A percentile compares a stretch with the other conserved stretches of the same genome.
phyloP scores from a whole-genome alignment of 495 filamentous ascomycete species.

The Chlorociboria aeruginascens region DNA sequence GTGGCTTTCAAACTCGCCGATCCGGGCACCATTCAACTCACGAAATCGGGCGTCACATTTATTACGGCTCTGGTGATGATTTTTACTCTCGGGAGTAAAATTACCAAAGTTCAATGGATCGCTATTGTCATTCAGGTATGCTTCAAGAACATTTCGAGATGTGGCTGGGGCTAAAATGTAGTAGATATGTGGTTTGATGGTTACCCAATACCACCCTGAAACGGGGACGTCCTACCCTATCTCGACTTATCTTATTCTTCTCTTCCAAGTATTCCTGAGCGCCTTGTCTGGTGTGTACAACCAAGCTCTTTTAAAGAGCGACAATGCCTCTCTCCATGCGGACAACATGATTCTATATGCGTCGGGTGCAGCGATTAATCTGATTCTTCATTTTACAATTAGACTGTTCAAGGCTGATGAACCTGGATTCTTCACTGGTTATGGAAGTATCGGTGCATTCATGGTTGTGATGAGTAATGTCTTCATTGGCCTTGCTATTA shows the following conservation, averaged over 20 bases:
- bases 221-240: slow-evolving; percentile 9
- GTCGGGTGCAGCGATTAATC: slow-evolving; percentile 14
- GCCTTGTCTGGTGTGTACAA: slow-evolving; percentile 19
- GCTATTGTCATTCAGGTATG: slow-evolving; percentile 15
- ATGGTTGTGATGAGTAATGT: slow-evolving; percentile 20
- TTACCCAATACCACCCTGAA: slow-evolving; percentile 11
- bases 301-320: slow-evolving; percentile 16
- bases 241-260: slow-evolving; percentile 13
- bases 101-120: slow-evolving; percentile 15
- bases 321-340: slow-evolving; percentile 16
- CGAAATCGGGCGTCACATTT: slow-evolving; percentile 15
- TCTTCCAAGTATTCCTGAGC: slow-evolving; percentile 13
- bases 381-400: slow-evolving; percentile 15
- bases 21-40: slow-evolving; percentile 16
- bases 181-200: slow-evolving; percentile 10
- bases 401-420: slow-evolving; percentile 17
- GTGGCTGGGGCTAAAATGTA: neutral
- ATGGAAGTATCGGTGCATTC: slow-evolving; percentile 15
- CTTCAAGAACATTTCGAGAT: too few relatives aligned
- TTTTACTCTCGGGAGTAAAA: slow-evolving; percentile 3
- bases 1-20: slow-evolving; percentile 14
- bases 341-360: slow-evolving; percentile 20
- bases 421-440: slow-evolving; percentile 18
- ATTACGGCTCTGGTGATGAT: slow-evolving; percentile 18
- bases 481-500: slow-evolving; percentile 22